A percentile compares a stretch with the other conserved stretches of the same genome.
Conservation (phyloP, 192 early-diverging fungal genomes). For the Coemansia sp. region DNA sequence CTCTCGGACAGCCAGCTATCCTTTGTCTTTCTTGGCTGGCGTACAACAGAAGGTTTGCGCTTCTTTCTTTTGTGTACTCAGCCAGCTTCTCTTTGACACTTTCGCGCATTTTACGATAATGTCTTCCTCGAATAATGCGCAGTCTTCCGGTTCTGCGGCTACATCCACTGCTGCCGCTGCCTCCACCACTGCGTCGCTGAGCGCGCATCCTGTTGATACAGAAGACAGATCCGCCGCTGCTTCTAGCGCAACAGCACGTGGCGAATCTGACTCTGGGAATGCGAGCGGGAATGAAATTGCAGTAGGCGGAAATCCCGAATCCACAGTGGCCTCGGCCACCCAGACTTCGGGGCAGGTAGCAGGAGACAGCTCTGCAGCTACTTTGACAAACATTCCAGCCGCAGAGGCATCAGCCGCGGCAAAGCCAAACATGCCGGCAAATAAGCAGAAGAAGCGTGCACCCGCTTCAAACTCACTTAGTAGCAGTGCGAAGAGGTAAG, state of each 20-base stretch:
- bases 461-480: slow-evolving; percentile 49
- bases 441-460: slow-evolving; percentile 36
- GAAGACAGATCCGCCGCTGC: not conserved
- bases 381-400: not conserved
- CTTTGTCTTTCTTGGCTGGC: slow-evolving; percentile 5
- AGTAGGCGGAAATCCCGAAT: not conserved
- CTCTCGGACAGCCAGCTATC: not conserved
- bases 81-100: not conserved
- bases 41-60: not conserved
- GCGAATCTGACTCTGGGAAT: not conserved
- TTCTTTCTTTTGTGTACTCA: slow-evolving; percentile 7
- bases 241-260: not conserved
- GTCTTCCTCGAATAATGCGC: slow-evolving; percentile 17
- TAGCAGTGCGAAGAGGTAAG: slow-evolving; percentile 64
- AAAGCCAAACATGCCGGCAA: slow-evolving; percentile 16
- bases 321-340: not conserved
- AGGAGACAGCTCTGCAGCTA: not conserved
- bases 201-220: not conserved
- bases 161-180: slow-evolving; percentile 6
- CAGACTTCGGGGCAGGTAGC: not conserved
- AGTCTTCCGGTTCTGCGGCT: slow-evolving; percentile 5
- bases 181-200: not conserved
- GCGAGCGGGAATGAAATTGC: not conserved
- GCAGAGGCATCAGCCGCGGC: slow-evolving; percentile 8
- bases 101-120: slow-evolving; percentile 12